Evolutionary conservation across 1,284 basidiomycete genomes (phyloP).

Genomic region (Tetrapyrgos nigripes): DNA sequence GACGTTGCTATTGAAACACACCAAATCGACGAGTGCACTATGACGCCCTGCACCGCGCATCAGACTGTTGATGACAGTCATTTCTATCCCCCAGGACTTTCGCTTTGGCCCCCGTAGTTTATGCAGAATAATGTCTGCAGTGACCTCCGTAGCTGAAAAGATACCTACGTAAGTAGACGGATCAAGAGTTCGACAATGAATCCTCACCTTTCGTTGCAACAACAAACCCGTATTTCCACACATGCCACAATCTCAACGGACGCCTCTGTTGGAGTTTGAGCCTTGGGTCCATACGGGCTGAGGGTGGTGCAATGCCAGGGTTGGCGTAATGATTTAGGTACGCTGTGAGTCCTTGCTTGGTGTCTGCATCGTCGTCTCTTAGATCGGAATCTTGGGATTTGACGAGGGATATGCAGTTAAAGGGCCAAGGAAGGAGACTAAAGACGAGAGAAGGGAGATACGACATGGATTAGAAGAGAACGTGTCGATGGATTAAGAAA

Average conservation of each 20-base stretch:
- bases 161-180: neutral
- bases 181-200: neutral
- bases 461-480: slow-evolving; percentile 13
- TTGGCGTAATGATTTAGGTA: slow-evolving; percentile 67
- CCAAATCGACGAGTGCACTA: slow-evolving; percentile 87
- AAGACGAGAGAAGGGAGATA: slow-evolving; percentile 4
- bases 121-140: slow-evolving; percentile 72
- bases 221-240: slow-evolving; percentile 72
- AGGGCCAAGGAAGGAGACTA: slow-evolving; percentile 18
- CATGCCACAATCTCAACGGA: slow-evolving; percentile 67
- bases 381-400: neutral
- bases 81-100: slow-evolving; percentile 89
- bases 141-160: slow-evolving; percentile 67
- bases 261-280: slow-evolving; percentile 60
- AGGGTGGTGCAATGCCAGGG: slow-evolving; percentile 71
- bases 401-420: neutral
- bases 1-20: slow-evolving; percentile 39
- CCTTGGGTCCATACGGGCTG: slow-evolving; percentile 69
- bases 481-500: slow-evolving; percentile 1
- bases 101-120: slow-evolving; percentile 83
- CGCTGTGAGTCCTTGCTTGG: slow-evolving; percentile 20
- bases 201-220: too few relatives aligned
- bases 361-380: neutral
- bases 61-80: slow-evolving; percentile 84
- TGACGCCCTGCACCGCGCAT: slow-evolving; percentile 89